Evolutionary conservation across 2,329 filamentous ascomycete genomes (phyloP).

Genomic region (Rutstroemia sp.): DNA sequence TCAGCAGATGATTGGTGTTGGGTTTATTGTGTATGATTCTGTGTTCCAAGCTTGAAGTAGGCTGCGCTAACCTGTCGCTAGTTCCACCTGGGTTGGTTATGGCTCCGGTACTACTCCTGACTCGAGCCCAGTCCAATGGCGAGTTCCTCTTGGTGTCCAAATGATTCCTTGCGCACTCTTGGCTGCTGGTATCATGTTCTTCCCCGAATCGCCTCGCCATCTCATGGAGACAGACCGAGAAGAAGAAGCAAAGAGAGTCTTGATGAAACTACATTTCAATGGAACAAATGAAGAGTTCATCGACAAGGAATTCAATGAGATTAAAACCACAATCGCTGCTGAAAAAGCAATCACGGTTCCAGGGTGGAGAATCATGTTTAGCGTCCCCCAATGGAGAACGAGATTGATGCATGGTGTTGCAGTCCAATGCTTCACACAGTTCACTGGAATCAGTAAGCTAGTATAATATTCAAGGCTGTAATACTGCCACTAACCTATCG

Average conservation of each 20-base stretch:
- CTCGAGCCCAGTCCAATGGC: constrained; percentile 20
- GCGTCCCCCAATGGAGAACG: constrained; percentile 49
- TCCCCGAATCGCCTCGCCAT: constrained; percentile 68
- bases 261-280: constrained; percentile 63
- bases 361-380: constrained; percentile 51
- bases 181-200: constrained; percentile 59
- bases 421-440: constrained; percentile 59
- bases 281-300: constrained; percentile 56
- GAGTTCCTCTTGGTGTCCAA: constrained; percentile 42
- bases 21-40: constrained; percentile 32
- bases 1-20: constrained; percentile 59
- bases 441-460: constrained; percentile 45
- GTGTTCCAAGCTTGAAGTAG: not conserved
- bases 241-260: constrained; percentile 56
- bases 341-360: constrained; percentile 46
- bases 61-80: constrained; percentile 19
- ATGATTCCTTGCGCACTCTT: constrained; percentile 55
- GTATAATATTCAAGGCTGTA: fast-evolving
- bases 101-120: constrained; percentile 29
- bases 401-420: constrained; percentile 53
- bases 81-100: constrained; percentile 53
- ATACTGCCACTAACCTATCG: not conserved
- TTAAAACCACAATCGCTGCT: constrained; percentile 53
- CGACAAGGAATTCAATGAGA: constrained; percentile 49
- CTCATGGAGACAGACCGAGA: constrained; percentile 63